A percentile compares a stretch with the other conserved stretches of the same genome.
phyloP scores from a whole-genome alignment of 1,284 basidiomycete genomes.

The Melampsora larici-populina region DNA sequence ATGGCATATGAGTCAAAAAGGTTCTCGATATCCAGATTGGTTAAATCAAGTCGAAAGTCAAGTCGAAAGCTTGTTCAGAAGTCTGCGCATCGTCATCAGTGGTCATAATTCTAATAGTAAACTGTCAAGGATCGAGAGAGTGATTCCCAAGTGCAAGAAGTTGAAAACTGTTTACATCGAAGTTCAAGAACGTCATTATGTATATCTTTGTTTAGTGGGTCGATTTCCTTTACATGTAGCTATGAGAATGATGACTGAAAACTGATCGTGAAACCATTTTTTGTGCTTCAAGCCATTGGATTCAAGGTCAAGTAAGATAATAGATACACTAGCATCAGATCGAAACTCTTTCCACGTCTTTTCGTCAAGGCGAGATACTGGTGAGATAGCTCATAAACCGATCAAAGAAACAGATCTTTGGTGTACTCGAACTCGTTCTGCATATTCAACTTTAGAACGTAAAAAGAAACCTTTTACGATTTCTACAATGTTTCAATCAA shows the following conservation, averaged over 20 bases:
- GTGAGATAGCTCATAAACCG: constrained; percentile 31
- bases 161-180: constrained; percentile 34
- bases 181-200: constrained; percentile 39
- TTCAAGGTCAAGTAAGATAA: constrained; percentile 14
- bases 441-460: constrained; percentile 25
- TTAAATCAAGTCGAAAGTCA: background rate
- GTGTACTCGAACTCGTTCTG: constrained; percentile 28
- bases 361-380: constrained; percentile 22
- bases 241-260: background rate
- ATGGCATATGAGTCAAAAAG: background rate
- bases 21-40: constrained; percentile 29
- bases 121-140: constrained; percentile 29
- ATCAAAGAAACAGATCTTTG: constrained; percentile 12
- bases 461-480: constrained; percentile 19
- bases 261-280: background rate
- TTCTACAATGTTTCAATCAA: constrained; percentile 6
- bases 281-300: constrained; percentile 18
- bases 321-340: constrained; percentile 14
- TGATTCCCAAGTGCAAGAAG: constrained; percentile 30
- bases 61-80: constrained; percentile 25
- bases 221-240: background rate
- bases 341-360: constrained; percentile 13
- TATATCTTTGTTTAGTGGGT: constrained; percentile 35
- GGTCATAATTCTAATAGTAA: constrained; percentile 26
- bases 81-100: constrained; percentile 18